phyloP scores from a whole-genome alignment of 2,329 filamentous ascomycete species.

The Didymella glomerata region DNA sequence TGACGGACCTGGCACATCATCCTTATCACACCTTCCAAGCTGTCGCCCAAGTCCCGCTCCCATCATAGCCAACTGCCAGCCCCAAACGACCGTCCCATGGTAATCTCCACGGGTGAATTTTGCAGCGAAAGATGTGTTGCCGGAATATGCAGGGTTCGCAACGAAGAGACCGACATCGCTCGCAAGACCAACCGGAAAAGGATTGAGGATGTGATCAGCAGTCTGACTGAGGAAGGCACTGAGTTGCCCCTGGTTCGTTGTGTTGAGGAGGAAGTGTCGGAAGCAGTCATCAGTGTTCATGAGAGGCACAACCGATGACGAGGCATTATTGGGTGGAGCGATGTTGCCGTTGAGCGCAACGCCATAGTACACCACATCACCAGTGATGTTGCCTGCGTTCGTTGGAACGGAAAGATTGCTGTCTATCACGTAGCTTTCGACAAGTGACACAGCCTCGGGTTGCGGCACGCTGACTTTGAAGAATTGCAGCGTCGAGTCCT shows the following conservation, averaged over 20 bases:
- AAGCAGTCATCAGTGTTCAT: slow-evolving; percentile 73
- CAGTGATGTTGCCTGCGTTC: slow-evolving; percentile 54
- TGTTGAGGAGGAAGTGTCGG: slow-evolving; percentile 69
- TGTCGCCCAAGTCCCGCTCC: slow-evolving; percentile 67
- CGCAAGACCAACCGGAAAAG: slow-evolving; percentile 67
- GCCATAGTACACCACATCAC: slow-evolving; percentile 63
- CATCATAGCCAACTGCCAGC: slow-evolving; percentile 72
- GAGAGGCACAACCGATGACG: slow-evolving; percentile 60
- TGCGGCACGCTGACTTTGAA: slow-evolving; percentile 61
- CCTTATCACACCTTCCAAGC: slow-evolving; percentile 60
- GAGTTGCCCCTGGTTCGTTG: slow-evolving; percentile 65
- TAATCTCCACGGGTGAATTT: slow-evolving; percentile 67
- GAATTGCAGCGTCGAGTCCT: slow-evolving; percentile 66
- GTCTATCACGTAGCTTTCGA: slow-evolving; percentile 59
- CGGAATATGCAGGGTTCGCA: slow-evolving; percentile 68
- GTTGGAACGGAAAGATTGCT: slow-evolving; percentile 57
- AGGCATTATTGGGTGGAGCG: slow-evolving; percentile 43
- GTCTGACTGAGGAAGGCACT: slow-evolving; percentile 65
- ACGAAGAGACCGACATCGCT: slow-evolving; percentile 66
- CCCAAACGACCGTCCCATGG: slow-evolving; percentile 72
- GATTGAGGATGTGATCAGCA: slow-evolving; percentile 64
- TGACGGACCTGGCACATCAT: slow-evolving; percentile 4
- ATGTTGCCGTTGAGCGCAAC: slow-evolving; percentile 62
- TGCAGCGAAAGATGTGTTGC: slow-evolving; percentile 52
- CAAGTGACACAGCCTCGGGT: slow-evolving; percentile 56